Conservation (phyloP, 2,329 filamentous ascomycete genomes). For the Torrubiella hemipterigena region DNA sequence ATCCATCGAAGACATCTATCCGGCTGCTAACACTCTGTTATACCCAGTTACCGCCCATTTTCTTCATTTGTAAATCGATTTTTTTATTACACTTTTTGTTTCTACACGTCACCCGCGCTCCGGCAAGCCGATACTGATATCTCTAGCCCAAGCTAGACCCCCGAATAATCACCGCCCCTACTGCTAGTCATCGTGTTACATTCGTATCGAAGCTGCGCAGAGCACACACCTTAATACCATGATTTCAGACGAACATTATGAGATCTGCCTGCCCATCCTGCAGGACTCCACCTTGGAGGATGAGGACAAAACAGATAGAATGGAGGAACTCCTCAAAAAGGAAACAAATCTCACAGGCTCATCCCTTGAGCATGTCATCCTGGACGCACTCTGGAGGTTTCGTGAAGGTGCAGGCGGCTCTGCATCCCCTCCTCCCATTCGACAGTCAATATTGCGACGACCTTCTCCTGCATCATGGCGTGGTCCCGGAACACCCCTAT, state of each 20-base stretch:
- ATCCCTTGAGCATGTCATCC: slow-evolving; percentile 75
- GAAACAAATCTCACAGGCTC: slow-evolving; percentile 65
- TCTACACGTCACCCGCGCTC: too few relatives aligned
- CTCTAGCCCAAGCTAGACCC: too few relatives aligned
- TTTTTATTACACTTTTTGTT: too few relatives aligned
- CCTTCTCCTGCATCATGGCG: slow-evolving; percentile 93
- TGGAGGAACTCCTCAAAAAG: slow-evolving; percentile 74
- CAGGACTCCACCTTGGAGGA: slow-evolving; percentile 75
- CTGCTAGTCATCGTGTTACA: too few relatives aligned
- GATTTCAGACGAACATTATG: slow-evolving; percentile 88
- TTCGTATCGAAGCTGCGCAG: too few relatives aligned
- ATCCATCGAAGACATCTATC: too few relatives aligned
- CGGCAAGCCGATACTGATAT: too few relatives aligned
- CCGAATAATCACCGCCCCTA: too few relatives aligned
- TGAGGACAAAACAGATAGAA: slow-evolving; percentile 86
- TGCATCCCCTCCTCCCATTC: slow-evolving; percentile 71
- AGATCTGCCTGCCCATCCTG: slow-evolving; percentile 79
- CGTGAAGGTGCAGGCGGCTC: slow-evolving; percentile 52
- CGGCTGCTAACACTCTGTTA: too few relatives aligned
- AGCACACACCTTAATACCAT: slow-evolving; percentile 44
- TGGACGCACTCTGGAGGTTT: slow-evolving; percentile 84
- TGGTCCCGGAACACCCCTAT: slow-evolving; percentile 65
- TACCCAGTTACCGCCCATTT: too few relatives aligned
- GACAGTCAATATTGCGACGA: slow-evolving; percentile 80
- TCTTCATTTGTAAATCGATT: too few relatives aligned